Base-by-base conservation (phyloP, 768 basidiomycete genomes). In the Punctularia strigosozonata region DNA sequence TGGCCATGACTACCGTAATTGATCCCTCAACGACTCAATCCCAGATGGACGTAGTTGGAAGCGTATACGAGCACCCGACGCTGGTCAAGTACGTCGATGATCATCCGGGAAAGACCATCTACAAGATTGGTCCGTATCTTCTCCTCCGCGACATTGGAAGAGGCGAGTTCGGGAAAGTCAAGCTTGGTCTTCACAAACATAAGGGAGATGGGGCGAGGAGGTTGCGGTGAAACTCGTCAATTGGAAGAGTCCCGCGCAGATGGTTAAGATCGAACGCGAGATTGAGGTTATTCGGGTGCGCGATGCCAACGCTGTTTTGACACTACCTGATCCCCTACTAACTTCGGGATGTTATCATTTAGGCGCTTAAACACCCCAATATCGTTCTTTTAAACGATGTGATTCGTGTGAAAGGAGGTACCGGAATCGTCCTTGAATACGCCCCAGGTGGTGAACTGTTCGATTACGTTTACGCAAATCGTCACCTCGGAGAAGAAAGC, bases 361-460 rank as follows among this genome's bases (percentile, higher is more conserved):
- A 97, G 92, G 78, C 75, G 40, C 72, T 99, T 43, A 89, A 90
- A 56, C 95, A 99, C 49, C 95, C 95, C 0, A 98, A 97, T 58
- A 98, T 99, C 59, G 95, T 98, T 24, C 80, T 90, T 6, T 66
- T 98, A 32, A 95, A 94, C 71, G 95, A 99, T 55, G 91, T 97
- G 17, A 95, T 99, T 48, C 91, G 98, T 58, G 97, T 94, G 1
- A 94, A 98, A 68, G 95, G 94, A 61, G 98, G 98, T 63, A 97
- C 98, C 51, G 95, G 94, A 25, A 99, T 99, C 55, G 94, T 99
- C 49, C 76, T 99, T 44, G 95, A 98, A 58, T 98, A 94, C 52
- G 95, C 94, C 25, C 91, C 89, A 1, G 95, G 95, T 38, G 95
- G 95, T 40, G 95, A 99, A 57, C 77, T 99, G 17, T 98, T 99